Conservation (phyloP, 805 yeast genomes). For the Ogataea philodendri region DNA sequence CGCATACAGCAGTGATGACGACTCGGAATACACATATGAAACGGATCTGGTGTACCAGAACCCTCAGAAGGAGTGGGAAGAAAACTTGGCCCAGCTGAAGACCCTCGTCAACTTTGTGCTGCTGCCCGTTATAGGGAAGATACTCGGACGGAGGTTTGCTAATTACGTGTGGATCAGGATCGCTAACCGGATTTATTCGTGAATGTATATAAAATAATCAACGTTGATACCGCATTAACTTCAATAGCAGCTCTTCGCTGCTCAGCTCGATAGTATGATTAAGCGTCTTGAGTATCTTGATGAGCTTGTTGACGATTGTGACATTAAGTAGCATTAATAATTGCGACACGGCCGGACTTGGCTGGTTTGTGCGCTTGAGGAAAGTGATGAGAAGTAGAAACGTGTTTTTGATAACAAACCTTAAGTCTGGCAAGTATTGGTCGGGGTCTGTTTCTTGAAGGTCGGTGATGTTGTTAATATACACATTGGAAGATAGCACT, state of each 20-base stretch:
- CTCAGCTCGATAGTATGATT: slow-evolving; percentile 21
- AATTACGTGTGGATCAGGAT: slow-evolving; percentile 34
- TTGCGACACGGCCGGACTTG: slow-evolving; percentile 18
- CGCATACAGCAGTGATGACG: slow-evolving; percentile 18
- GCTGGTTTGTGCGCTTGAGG: slow-evolving; percentile 16
- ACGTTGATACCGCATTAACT: slow-evolving; percentile 16
- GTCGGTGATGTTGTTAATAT: slow-evolving; percentile 25
- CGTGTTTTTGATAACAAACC: slow-evolving; percentile 31
- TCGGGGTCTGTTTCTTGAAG: slow-evolving; percentile 3
- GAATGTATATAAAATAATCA: slow-evolving; percentile 6
- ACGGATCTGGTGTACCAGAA: slow-evolving; percentile 31
- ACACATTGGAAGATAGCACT: slow-evolving; percentile 28
- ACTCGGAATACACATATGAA: slow-evolving; percentile 32
- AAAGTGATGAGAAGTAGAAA: slow-evolving; percentile 27
- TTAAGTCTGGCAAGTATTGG: slow-evolving; percentile 28
- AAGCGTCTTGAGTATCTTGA: slow-evolving; percentile 27
- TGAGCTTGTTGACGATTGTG: slow-evolving; percentile 30
- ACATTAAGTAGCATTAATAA: slow-evolving; percentile 29
- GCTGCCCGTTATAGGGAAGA: slow-evolving; percentile 65
- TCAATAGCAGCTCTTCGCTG: slow-evolving; percentile 16
- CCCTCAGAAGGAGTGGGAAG: slow-evolving; percentile 75
- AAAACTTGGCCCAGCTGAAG: slow-evolving; percentile 56
- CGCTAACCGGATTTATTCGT: slow-evolving; percentile 23
- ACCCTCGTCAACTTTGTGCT: slow-evolving; percentile 58
- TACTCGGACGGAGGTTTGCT: slow-evolving; percentile 61